A percentile compares a stretch with the other conserved stretches of the same genome.
phyloP scores from a whole-genome alignment of 768 basidiomycete species.

The Trametes cubensis region DNA sequence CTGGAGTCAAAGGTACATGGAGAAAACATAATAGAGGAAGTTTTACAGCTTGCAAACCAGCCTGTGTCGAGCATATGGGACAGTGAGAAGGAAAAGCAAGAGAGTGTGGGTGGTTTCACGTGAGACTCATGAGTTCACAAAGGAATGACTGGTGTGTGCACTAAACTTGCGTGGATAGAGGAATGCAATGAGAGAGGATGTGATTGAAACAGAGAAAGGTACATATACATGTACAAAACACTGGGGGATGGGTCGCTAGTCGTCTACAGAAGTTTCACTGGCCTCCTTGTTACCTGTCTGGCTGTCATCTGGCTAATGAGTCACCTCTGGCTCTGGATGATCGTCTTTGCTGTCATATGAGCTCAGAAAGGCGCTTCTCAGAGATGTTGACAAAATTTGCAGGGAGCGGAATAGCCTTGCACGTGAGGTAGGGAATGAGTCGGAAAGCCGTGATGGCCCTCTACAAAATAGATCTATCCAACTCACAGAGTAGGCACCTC shows the following conservation, averaged over 20 bases:
- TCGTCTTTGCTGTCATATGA: constrained; percentile 11
- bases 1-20: neutral
- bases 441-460: constrained; percentile 23
- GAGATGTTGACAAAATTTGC: constrained; percentile 1
- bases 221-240: neutral
- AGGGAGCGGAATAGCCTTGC: neutral
- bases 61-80: neutral
- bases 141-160: too few species aligned
- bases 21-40: neutral
- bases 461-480: constrained; percentile 26
- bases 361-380: neutral
- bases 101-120: neutral
- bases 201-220: too few species aligned
- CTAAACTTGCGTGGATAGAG: too few species aligned
- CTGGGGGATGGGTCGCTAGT: neutral
- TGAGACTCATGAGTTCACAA: neutral
- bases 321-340: neutral
- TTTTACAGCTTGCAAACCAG: neutral
- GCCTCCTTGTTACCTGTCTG: neutral
- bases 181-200: too few species aligned
- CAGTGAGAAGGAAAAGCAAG: neutral
- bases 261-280: neutral
- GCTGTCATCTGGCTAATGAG: neutral
- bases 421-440: constrained; percentile 27
- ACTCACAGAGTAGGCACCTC: constrained; percentile 28